phyloP scores from a whole-genome alignment of 2,329 filamentous ascomycete species.

The Mycosphaerella sp. region DNA sequence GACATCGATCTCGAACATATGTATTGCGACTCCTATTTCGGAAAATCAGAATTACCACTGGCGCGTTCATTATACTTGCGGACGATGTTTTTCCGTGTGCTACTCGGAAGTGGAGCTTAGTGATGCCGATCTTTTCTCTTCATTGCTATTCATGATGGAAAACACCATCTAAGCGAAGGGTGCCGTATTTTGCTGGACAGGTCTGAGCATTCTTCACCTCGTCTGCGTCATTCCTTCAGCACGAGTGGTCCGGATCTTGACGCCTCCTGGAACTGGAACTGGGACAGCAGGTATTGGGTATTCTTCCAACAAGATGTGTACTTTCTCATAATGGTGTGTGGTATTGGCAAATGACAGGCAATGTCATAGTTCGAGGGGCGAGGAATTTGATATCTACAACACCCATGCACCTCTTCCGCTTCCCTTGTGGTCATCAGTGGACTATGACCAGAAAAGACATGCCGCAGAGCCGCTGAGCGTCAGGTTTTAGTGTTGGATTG shows the following conservation, averaged over 20 bases:
- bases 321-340: slow-evolving; percentile 21
- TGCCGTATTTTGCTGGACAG: too few species aligned
- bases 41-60: too few species aligned
- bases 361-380: slow-evolving; percentile 17
- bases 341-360: slow-evolving; percentile 22
- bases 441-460: slow-evolving; percentile 17
- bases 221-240: too few species aligned
- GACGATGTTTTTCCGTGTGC: too few species aligned
- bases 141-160: too few species aligned
- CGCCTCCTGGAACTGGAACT: slow-evolving; percentile 18
- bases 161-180: too few species aligned
- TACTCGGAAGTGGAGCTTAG: too few species aligned
- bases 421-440: slow-evolving; percentile 20
- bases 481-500: slow-evolving; percentile 20
- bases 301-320: slow-evolving; percentile 24
- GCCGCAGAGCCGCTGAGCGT: slow-evolving; percentile 20
- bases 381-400: slow-evolving; percentile 17
- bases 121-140: too few species aligned
- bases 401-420: slow-evolving; percentile 20
- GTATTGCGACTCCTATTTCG: too few species aligned
- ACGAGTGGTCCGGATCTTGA: slow-evolving; percentile 17
- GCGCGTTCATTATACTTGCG: too few species aligned
- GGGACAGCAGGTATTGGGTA: slow-evolving; percentile 22
- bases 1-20: too few species aligned
- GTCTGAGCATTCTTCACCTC: too few species aligned